Conservation (phyloP, 805 yeast genomes). For the Ogataea populi-albae region DNA sequence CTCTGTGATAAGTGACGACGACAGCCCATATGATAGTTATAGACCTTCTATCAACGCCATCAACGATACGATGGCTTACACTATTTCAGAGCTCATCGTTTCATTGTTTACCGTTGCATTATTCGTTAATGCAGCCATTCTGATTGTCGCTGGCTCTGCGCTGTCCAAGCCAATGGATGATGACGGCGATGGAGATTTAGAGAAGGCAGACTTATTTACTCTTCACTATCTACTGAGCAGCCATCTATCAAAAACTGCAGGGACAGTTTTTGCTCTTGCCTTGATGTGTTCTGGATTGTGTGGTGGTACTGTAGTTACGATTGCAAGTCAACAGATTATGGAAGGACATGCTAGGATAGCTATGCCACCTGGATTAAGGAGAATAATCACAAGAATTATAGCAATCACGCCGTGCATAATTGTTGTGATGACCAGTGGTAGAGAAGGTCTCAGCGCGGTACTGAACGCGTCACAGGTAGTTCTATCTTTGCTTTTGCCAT, state of each 20-base stretch:
- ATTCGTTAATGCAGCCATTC: slow-evolving; percentile 87
- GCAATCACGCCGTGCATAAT: slow-evolving; percentile 84
- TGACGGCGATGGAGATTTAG: slow-evolving; percentile 56
- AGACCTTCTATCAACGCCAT: slow-evolving; percentile 81
- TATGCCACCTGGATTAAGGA: slow-evolving; percentile 75
- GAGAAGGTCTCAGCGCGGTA: slow-evolving; percentile 74
- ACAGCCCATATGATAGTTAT: slow-evolving; percentile 30
- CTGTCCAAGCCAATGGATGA: slow-evolving; percentile 42
- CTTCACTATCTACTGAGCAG: slow-evolving; percentile 67
- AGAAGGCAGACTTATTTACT: slow-evolving; percentile 78
- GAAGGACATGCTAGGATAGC: slow-evolving; percentile 86
- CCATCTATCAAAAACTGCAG: slow-evolving; percentile 82
- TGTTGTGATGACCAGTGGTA: slow-evolving; percentile 70
- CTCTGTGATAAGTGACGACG: slow-evolving; percentile 28
- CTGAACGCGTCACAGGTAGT: slow-evolving; percentile 83
- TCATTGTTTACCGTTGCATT: slow-evolving; percentile 84
- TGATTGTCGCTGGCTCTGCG: slow-evolving; percentile 90
- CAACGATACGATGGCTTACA: slow-evolving; percentile 70
- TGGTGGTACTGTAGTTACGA: slow-evolving; percentile 91
- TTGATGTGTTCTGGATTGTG: slow-evolving; percentile 89
- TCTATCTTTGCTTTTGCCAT: slow-evolving; percentile 74
- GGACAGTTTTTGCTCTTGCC: slow-evolving; percentile 84
- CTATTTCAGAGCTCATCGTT: slow-evolving; percentile 78
- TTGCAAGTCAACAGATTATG: slow-evolving; percentile 91
- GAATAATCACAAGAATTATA: slow-evolving; percentile 75